These are phyloP conservation scores for Brettanomyces custersianus DNA, from an alignment of 805 yeast species.

Conservation along the genomic window DNA sequence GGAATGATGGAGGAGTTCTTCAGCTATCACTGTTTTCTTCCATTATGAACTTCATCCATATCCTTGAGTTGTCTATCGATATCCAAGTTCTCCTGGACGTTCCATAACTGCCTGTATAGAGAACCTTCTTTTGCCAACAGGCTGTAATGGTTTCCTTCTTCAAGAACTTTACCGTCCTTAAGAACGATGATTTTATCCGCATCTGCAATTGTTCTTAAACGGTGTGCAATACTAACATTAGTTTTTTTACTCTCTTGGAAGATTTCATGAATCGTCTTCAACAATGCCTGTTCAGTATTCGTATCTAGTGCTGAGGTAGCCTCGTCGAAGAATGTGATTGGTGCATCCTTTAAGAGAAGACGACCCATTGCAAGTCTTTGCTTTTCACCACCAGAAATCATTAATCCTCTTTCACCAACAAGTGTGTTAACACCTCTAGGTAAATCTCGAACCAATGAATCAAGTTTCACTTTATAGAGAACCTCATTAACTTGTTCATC, in stretches of 20 bases:
- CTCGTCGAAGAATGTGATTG: constrained; percentile 91
- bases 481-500: constrained; percentile 63
- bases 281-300: constrained; percentile 81
- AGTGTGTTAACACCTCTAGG: constrained; percentile 82
- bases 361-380: constrained; percentile 93
- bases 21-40: too few species aligned
- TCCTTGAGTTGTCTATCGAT: constrained; percentile 32
- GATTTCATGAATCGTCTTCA: constrained; percentile 63
- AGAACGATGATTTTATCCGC: constrained; percentile 88
- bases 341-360: constrained; percentile 74
- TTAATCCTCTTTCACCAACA: constrained; percentile 96
- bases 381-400: constrained; percentile 99
- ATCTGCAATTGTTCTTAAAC: constrained; percentile 89
- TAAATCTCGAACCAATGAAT: constrained; percentile 49
- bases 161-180: constrained; percentile 68
- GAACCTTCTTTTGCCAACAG: constrained; percentile 48
- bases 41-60: constrained; percentile 22
- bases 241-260: constrained; percentile 55
- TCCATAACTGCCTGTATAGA: constrained; percentile 78
- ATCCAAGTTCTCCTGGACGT: constrained; percentile 77
- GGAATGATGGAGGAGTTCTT: too few species aligned
- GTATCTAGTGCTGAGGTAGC: constrained; percentile 96
- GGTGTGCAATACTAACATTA: constrained; percentile 86
- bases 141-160: constrained; percentile 75
- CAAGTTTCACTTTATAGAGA: constrained; percentile 63